These are phyloP conservation scores for Claviceps purpurea DNA, from an alignment of 2,329 filamentous ascomycete species.

Conservation along the genomic window DNA sequence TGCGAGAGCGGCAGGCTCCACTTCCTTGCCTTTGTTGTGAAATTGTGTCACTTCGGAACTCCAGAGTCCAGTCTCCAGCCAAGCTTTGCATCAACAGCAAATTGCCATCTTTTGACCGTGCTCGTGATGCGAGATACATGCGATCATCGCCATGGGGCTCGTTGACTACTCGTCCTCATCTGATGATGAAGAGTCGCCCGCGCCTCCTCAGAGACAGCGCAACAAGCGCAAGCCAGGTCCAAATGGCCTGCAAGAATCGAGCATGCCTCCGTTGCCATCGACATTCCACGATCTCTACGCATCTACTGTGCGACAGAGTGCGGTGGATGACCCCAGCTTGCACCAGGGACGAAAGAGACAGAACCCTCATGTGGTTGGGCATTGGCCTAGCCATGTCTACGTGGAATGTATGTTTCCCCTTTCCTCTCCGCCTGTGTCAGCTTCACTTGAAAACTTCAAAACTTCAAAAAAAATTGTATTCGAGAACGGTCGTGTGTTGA, in stretches of 20 bases:
- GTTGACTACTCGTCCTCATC: constrained; percentile 50
- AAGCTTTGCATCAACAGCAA: too few relatives aligned
- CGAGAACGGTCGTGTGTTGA: neutral
- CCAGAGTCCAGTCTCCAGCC: neutral
- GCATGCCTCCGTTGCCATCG: constrained; percentile 60
- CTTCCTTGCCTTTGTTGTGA: neutral
- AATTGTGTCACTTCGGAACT: too few relatives aligned
- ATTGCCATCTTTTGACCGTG: neutral
- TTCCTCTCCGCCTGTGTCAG: neutral
- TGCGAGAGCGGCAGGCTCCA: neutral
- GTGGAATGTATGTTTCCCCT: constrained; percentile 63
- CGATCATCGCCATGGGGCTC: constrained; percentile 22
- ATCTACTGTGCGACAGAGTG: constrained; percentile 62
- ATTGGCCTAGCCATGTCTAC: constrained; percentile 89
- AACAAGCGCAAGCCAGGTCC: constrained; percentile 1
- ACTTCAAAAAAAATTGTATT: too few relatives aligned
- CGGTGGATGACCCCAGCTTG: constrained; percentile 67
- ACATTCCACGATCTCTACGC: constrained; percentile 86
- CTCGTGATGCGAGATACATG: neutral
- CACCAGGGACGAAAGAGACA: constrained; percentile 76
- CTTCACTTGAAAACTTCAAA: too few relatives aligned
- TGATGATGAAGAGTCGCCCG: constrained; percentile 12
- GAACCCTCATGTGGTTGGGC: constrained; percentile 72
- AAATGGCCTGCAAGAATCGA: constrained; percentile 7
- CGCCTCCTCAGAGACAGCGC: constrained; percentile 12